phyloP scores from a whole-genome alignment of 1,284 basidiomycete species.

The Marasmius oreades region DNA sequence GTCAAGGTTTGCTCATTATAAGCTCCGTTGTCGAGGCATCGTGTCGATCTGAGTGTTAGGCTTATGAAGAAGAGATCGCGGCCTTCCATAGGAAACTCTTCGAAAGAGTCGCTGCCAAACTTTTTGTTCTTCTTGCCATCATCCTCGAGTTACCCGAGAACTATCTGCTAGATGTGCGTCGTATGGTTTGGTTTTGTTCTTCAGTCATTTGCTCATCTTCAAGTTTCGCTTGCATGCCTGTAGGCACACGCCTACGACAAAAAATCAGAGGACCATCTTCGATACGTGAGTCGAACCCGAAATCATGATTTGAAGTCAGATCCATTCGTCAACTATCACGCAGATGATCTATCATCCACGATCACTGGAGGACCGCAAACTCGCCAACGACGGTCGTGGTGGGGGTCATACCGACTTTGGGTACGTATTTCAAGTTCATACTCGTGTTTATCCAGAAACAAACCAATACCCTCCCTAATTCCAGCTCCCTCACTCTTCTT shows the following conservation, averaged over 20 bases:
- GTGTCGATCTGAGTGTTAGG: not conserved
- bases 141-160: constrained; percentile 26
- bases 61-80: constrained; percentile 19
- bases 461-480: not conserved
- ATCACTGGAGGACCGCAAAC: constrained; percentile 20
- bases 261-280: constrained; percentile 23
- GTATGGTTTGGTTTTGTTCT: not conserved
- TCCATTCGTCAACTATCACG: not conserved
- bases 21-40: not conserved
- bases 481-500: constrained; percentile 23
- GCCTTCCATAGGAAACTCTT: constrained; percentile 22
- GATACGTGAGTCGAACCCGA: constrained; percentile 19
- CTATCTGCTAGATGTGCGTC: constrained; percentile 20
- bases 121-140: constrained; percentile 24
- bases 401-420: constrained; percentile 19
- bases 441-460: not conserved
- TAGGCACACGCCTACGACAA: constrained; percentile 20
- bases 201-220: not conserved
- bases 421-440: constrained; percentile 6
- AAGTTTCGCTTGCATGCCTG: not conserved
- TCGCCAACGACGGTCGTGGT: constrained; percentile 18
- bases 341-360: constrained; percentile 24
- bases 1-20: constrained; percentile 2
- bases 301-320: not conserved
- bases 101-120: constrained; percentile 19